Evolutionary conservation across 441 rosid genomes (phyloP), one percentile per base, ranked within the genome.

Genomic region (Caryocar brasiliense): DNA sequence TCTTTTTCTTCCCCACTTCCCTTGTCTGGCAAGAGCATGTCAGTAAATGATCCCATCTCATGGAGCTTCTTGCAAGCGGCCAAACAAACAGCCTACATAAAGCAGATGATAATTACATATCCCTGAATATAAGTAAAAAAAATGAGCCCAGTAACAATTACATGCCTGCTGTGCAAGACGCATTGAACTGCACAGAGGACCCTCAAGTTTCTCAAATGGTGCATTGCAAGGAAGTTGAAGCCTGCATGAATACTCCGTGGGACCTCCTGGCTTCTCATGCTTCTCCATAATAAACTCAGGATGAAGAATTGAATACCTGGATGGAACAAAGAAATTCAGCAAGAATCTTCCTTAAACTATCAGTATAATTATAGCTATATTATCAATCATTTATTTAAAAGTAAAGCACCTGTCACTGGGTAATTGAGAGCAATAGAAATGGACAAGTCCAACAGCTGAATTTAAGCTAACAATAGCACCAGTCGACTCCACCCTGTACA

Each of bases 11-110:
- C 95, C 59, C 81, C 93, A 64, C 97, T 93, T 65, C 97, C 99
- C 71, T 81, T 93, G 74, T 93, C 99, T 3, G 99, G 99, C 69
- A 93, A 82, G 51, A 93, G 84, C 95, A 84, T 89, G 76, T 93
- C 96, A 35, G 97, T 93, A 76, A 93, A 93, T 39, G 97, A 96
- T 59, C 93, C 97, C 99, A 93, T 84, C 77, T 93, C 99, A 65
- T 93, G 99, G 65, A 89, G 85, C 77, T 86, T 93, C 80, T 89
- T 93, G 86, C 97, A 93, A 67, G 95, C 99, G 65, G 88, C 95
- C 76, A 93, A 70, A 72, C 99, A 93, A 69, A 89, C 99, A 69
- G 96, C 97, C 97, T 93, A 51, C 70, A 62, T 26, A 52, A 58
- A 56, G 43, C 43, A 66, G 30, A 57, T 11, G 23, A 55, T 65